These are phyloP conservation scores for Calonectria henricotiae DNA, from an alignment of 2,329 filamentous ascomycete species.

Conservation along the genomic window DNA sequence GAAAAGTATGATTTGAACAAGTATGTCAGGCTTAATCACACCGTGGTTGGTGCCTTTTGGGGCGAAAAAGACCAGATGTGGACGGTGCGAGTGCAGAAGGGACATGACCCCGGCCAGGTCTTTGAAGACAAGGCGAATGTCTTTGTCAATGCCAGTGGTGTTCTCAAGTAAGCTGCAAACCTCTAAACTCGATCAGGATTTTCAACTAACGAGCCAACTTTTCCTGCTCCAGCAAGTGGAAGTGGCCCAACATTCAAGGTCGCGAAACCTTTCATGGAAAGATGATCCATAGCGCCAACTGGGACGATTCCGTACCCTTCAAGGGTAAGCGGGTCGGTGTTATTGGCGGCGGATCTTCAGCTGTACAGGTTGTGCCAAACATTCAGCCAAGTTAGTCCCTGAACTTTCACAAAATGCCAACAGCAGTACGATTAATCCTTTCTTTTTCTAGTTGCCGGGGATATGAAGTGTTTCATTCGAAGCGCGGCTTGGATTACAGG, in stretches of 20 bases:
- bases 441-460: slow-evolving; percentile 28
- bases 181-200: no score
- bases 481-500: slow-evolving; percentile 38
- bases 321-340: slow-evolving; percentile 53
- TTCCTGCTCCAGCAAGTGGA: slow-evolving; percentile 36
- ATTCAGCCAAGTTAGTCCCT: slow-evolving; percentile 41
- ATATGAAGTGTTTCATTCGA: slow-evolving; percentile 39
- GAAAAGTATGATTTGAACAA: slow-evolving; percentile 47
- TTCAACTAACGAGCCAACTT: background rate
- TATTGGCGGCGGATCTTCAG: slow-evolving; percentile 56
- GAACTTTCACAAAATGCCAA: background rate
- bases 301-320: slow-evolving; percentile 55
- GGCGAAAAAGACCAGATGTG: slow-evolving; percentile 38
- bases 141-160: slow-evolving; percentile 39
- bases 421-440: background rate
- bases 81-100: slow-evolving; percentile 33
- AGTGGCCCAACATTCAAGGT: slow-evolving; percentile 40
- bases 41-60: slow-evolving; percentile 44
- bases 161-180: slow-evolving; percentile 34
- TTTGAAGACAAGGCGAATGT: slow-evolving; percentile 39
- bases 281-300: slow-evolving; percentile 61
- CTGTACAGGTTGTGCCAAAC: slow-evolving; percentile 53
- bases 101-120: slow-evolving; percentile 27
- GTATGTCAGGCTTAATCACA: slow-evolving; percentile 46
- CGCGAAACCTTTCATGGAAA: slow-evolving; percentile 56